Conservation (phyloP, 768 basidiomycete genomes). For the Pisolithus sp. region DNA sequence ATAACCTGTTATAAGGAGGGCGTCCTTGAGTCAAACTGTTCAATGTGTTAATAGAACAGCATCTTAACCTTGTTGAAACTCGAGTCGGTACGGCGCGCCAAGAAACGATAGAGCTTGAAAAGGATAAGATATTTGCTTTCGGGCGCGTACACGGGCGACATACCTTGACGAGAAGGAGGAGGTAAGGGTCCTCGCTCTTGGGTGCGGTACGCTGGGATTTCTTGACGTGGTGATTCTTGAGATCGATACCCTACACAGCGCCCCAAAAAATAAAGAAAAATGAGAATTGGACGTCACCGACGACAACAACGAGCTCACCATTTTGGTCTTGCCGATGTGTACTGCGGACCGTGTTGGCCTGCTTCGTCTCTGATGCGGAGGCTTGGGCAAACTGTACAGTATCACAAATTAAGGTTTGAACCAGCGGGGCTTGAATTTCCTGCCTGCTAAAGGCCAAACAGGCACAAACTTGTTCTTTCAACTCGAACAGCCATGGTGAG, state of each 20-base stretch:
- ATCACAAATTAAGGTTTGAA: slow-evolving; percentile 32
- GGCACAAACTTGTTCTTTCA: slow-evolving; percentile 37
- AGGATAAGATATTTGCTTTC: slow-evolving; percentile 5
- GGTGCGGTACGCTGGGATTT: slow-evolving; percentile 92
- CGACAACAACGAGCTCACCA: slow-evolving; percentile 66
- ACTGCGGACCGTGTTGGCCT: slow-evolving; percentile 42
- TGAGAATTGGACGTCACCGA: slow-evolving; percentile 18
- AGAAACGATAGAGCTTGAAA: slow-evolving; percentile 91
- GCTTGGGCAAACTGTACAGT: slow-evolving; percentile 67
- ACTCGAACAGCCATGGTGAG: slow-evolving; percentile 70
- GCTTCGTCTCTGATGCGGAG: slow-evolving; percentile 25
- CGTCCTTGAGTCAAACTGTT: slow-evolving; percentile 14
- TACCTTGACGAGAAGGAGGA: slow-evolving; percentile 97
- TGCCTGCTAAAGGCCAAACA: slow-evolving; percentile 33
- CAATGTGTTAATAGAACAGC: slow-evolving; percentile 4
- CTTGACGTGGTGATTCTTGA: slow-evolving; percentile 96
- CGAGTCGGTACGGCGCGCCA: slow-evolving; percentile 94
- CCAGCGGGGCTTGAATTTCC: slow-evolving; percentile 23
- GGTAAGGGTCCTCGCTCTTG: slow-evolving; percentile 98
- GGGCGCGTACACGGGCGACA: slow-evolving; percentile 14
- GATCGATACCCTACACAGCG: slow-evolving; percentile 79
- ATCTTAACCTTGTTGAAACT: slow-evolving; percentile 82
- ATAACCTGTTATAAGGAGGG: slow-evolving; percentile 51
- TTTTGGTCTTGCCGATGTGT: slow-evolving; percentile 61
- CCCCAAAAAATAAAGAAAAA: slow-evolving; percentile 3